A percentile compares a stretch with the other conserved stretches of the same genome.
Conservation (phyloP, 768 basidiomycete genomes). For the Coprinopsis strossmayeri region DNA sequence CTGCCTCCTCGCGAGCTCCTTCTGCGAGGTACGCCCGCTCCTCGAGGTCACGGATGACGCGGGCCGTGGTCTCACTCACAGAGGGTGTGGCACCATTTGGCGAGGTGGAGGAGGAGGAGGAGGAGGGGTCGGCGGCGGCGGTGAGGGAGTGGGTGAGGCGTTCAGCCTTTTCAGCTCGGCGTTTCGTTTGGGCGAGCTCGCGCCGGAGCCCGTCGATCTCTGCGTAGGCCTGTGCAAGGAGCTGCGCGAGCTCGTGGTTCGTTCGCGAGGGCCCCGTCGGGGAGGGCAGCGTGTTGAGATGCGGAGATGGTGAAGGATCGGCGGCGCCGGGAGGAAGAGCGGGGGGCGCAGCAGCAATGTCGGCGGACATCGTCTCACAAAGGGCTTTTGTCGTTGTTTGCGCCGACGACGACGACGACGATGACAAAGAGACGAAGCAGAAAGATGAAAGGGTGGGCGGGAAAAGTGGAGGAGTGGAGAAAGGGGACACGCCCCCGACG, state of each 20-base stretch:
- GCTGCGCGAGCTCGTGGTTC: conserved; percentile 47
- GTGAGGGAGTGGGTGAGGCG: conserved; percentile 25
- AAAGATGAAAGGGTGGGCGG: neutral
- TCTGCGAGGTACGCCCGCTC: conserved; percentile 45
- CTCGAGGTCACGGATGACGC: conserved; percentile 39
- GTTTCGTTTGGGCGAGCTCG: conserved; percentile 34
- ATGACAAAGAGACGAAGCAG: neutral
- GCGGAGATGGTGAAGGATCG: neutral
- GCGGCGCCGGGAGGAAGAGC: neutral
- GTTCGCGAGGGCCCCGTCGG: conserved; percentile 15
- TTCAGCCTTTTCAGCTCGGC: conserved; percentile 52
- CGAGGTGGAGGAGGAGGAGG: conserved; percentile 15
- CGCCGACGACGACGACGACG: neutral
- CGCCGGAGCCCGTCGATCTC: conserved; percentile 45
- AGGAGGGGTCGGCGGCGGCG: conserved; percentile 13
- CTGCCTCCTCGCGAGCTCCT: conserved; percentile 47
- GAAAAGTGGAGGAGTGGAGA: neutral
- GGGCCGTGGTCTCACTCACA: conserved; percentile 12
- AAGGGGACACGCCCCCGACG: neutral
- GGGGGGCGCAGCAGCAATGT: neutral
- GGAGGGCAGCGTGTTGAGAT: neutral
- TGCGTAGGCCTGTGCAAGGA: conserved; percentile 47
- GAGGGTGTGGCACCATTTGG: conserved; percentile 12
- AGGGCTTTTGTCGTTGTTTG: neutral
- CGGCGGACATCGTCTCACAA: neutral